Evolutionary conservation across 164 flowering plant species (phyloP).

Genomic region (Macadamia integrifolia): DNA sequence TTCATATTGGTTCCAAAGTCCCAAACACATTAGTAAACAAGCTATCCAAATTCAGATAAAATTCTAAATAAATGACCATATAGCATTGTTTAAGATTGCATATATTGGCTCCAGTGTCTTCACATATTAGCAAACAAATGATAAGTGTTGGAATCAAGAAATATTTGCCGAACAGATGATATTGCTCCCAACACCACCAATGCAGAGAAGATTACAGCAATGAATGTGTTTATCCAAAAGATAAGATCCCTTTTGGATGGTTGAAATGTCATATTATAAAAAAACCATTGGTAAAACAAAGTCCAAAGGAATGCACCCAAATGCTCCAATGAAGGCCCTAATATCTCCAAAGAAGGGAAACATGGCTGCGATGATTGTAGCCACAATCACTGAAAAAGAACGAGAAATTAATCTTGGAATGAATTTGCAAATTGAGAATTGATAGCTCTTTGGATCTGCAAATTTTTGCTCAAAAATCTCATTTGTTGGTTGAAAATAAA

Average conservation of each 20-base stretch:
- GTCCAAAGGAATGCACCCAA: no score
- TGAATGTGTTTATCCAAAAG: no score
- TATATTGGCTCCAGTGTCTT: no score
- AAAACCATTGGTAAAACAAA: no score
- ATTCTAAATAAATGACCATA: no score
- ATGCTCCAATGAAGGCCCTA: conserved; percentile 70
- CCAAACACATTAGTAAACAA: no score
- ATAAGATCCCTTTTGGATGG: no score
- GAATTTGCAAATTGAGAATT: conserved; percentile 60
- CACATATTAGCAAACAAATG: conserved; percentile 62
- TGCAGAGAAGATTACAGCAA: no score
- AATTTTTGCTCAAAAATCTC: conserved; percentile 57
- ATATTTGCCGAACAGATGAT: conserved; percentile 69
- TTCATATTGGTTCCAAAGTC: no score
- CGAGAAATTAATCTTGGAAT: conserved; percentile 52
- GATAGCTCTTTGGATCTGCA: conserved; percentile 41
- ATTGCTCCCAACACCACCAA: conserved; percentile 51
- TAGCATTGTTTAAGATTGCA: no score
- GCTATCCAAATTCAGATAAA: no score
- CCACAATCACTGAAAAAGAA: conserved; percentile 45
- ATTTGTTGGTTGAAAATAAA: conserved; percentile 21
- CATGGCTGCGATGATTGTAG: conserved; percentile 72
- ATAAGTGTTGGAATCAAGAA: conserved; percentile 59
- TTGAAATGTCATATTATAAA: no score
- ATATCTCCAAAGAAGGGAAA: conserved; percentile 91